Evolutionary conservation across 352 stramenopile genomes (phyloP), one percentile per base, ranked within the genome.

Genomic region (Pilasporangium apinafurcum): DNA sequence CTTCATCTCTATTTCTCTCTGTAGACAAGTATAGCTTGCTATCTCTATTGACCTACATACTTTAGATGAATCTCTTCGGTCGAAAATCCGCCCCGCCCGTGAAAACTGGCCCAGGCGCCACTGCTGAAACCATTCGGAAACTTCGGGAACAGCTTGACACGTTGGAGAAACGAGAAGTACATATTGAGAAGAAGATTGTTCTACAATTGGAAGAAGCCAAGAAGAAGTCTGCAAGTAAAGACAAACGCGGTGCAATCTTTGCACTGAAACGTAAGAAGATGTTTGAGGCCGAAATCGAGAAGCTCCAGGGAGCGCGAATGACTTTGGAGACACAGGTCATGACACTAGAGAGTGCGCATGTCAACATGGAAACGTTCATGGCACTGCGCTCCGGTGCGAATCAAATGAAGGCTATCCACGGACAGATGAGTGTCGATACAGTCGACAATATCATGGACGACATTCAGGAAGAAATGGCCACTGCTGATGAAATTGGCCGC

Each of bases 191-290:
- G 65, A 98, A 99, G 71, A 97, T 98, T 42, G 73, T 84, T 37
- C 46, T 80, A 53, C 87, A 98, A 59, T 47, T 98, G 8, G 66
- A 80, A 17, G 94, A 98, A 44, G 96, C 96, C 22, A 98, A 98
- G 71, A 86, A 81, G 30, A 98, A 98, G 65, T 97, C 95, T 67
- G 83, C 80, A 10, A 83, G 80, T 31, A 98, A 98, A 52, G 95
- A 99, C 76, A 99, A 99, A 52, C 95, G 95, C 59, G 95, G 95
- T 43, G 96, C 96, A 22, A 84, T 99, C 32, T 98, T 98, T 64
- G 90, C 91, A 37, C 83, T 99, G 31, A 99, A 99, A 71, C 86
- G 93, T 53, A 99, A 99, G 82, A 99, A 98, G 54, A 94, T 99
- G 69, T 98, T 97, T 60, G 95, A 99, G 59, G 79, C 85, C 31